Evolutionary conservation across 2,329 filamentous ascomycete species (phyloP).

Genomic region (Nemania serpens): DNA sequence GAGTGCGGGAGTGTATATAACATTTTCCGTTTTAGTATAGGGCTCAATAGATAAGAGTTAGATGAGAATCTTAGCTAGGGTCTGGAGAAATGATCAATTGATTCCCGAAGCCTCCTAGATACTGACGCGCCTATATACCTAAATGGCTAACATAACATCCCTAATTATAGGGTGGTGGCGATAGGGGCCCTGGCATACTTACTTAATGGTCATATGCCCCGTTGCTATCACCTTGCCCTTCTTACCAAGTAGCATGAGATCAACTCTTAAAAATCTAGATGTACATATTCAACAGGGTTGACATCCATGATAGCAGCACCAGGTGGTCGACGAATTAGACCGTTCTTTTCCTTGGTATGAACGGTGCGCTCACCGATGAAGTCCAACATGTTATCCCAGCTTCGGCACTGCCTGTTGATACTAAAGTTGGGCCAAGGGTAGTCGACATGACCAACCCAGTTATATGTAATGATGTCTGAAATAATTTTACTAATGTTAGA

Average conservation of each 20-base stretch:
- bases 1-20: too few species aligned
- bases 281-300: constrained; percentile 5
- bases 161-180: too few species aligned
- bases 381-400: constrained; percentile 6
- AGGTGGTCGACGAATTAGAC: neutral
- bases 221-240: neutral
- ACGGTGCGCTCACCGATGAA: constrained; percentile 3
- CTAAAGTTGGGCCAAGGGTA: constrained; percentile 14
- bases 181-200: too few species aligned
- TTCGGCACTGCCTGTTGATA: constrained; percentile 10
- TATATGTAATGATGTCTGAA: constrained; percentile 15
- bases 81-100: too few species aligned
- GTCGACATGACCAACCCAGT: constrained; percentile 16
- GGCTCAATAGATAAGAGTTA: too few species aligned
- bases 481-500: neutral
- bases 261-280: constrained; percentile 3
- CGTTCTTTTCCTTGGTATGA: constrained; percentile 4
- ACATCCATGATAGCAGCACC: constrained; percentile 3
- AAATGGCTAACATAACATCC: too few species aligned
- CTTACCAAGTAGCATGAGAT: neutral
- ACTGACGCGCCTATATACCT: too few species aligned
- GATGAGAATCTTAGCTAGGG: too few species aligned
- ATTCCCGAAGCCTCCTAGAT: too few species aligned
- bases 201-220: neutral
- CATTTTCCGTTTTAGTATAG: too few species aligned